These are phyloP conservation scores for Parietaria judaica DNA, from an alignment of 306 rosid genomes.

Conservation along the genomic window DNA sequence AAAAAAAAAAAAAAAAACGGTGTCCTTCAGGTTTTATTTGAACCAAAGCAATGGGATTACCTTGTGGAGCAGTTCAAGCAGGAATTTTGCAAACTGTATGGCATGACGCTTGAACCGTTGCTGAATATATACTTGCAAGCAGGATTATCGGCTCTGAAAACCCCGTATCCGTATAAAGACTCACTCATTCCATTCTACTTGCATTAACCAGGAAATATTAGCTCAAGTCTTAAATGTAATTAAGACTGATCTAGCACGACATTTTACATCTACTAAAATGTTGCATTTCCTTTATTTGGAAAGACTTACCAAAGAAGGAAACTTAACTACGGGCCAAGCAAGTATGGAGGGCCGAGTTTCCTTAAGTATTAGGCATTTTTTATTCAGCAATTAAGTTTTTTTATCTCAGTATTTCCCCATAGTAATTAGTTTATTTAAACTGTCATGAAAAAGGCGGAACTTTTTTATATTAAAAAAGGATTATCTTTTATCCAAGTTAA, in stretches of 20 bases:
- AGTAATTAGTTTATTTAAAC: too few species aligned
- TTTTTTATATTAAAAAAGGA: too few species aligned
- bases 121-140: slow-evolving; percentile 92
- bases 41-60: slow-evolving; percentile 84
- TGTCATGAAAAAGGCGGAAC: too few species aligned
- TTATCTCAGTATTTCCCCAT: too few species aligned
- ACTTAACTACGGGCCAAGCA: too few species aligned
- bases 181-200: slow-evolving; percentile 4
- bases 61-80: slow-evolving; percentile 81
- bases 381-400: too few species aligned
- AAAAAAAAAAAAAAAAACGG: slow-evolving; percentile 1
- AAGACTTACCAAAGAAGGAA: too few species aligned
- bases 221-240: neutral
- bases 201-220: neutral
- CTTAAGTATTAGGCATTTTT: too few species aligned
- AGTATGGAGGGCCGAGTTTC: too few species aligned
- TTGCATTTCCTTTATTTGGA: too few species aligned
- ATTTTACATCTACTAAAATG: too few species aligned
- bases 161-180: slow-evolving; percentile 64
- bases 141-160: slow-evolving; percentile 88
- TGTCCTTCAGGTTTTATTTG: slow-evolving; percentile 71
- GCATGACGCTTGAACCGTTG: slow-evolving; percentile 93
- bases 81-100: slow-evolving; percentile 95
- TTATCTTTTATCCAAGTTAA: too few species aligned
- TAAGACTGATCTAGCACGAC: neutral